A percentile compares a stretch with the other conserved stretches of the same genome.
These are phyloP conservation scores for Paramyrothecium roridum DNA, from an alignment of 2,329 filamentous ascomycete species.

Conservation along the genomic window DNA sequence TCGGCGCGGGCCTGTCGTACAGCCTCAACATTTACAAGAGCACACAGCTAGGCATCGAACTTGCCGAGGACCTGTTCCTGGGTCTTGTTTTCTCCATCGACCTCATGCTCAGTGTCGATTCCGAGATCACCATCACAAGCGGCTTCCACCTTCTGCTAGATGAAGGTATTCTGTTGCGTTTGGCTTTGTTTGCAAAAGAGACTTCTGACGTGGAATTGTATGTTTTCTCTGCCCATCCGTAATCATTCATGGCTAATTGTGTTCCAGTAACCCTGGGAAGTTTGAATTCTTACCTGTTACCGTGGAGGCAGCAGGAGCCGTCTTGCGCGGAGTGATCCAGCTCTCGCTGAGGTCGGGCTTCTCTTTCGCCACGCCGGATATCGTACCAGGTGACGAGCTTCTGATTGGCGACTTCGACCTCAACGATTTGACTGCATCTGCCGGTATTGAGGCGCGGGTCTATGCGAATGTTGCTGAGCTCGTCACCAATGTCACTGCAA, in stretches of 20 bases:
- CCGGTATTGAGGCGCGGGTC: slow-evolving; percentile 45
- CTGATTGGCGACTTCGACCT: slow-evolving; percentile 10
- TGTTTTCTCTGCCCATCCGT: slow-evolving; percentile 19
- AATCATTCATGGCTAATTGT: not conserved
- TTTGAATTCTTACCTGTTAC: slow-evolving; percentile 57
- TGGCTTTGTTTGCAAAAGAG: slow-evolving; percentile 47
- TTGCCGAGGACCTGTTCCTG: slow-evolving; percentile 35
- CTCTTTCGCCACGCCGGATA: slow-evolving; percentile 9
- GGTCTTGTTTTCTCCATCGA: slow-evolving; percentile 49
- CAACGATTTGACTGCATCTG: slow-evolving; percentile 20
- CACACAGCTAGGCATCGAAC: slow-evolving; percentile 32
- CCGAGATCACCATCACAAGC: slow-evolving; percentile 44
- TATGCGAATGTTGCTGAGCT: slow-evolving; percentile 54
- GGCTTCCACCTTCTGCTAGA: slow-evolving; percentile 55
- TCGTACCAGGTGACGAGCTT: not conserved
- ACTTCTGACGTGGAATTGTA: slow-evolving; percentile 47
- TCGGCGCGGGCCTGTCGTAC: slow-evolving; percentile 40
- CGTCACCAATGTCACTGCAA: slow-evolving; percentile 44
- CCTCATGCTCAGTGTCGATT: slow-evolving; percentile 45
- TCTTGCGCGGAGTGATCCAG: slow-evolving; percentile 44
- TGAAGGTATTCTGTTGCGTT: slow-evolving; percentile 42
- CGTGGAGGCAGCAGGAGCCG: slow-evolving; percentile 35
- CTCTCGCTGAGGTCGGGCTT: slow-evolving; percentile 44
- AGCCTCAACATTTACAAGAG: slow-evolving; percentile 45
- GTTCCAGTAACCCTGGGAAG: slow-evolving; percentile 43